These are phyloP conservation scores for Mikania micrantha DNA, from an alignment of 129 eudicot species.

Conservation along the genomic window DNA sequence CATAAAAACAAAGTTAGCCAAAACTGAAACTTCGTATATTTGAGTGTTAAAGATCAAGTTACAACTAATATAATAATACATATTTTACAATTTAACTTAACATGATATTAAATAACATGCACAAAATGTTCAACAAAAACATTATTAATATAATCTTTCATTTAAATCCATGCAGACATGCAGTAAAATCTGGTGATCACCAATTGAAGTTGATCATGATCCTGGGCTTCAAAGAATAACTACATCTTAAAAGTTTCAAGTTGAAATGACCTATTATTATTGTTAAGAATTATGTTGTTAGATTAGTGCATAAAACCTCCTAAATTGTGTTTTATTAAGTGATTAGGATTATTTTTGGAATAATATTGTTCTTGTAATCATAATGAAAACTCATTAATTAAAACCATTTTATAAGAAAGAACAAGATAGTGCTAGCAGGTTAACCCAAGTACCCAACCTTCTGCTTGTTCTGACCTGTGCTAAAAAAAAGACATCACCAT, in stretches of 20 bases:
- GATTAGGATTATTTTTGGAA: not conserved
- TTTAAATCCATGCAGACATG: no score
- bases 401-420: not conserved
- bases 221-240: no score
- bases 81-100: no score
- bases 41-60: not conserved
- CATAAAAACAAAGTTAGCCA: constrained; percentile 7
- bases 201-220: no score
- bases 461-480: no score
- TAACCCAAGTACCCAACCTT: not conserved
- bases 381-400: not conserved
- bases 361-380: not conserved
- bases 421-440: not conserved
- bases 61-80: no score
- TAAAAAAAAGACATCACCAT: no score
- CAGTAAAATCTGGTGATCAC: no score
- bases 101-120: no score
- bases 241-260: not conserved
- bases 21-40: not conserved
- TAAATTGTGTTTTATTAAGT: not conserved
- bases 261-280: not conserved
- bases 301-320: not conserved
- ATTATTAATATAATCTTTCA: no score
- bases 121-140: no score
- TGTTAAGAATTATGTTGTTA: not conserved